Conservation (phyloP, 2,329 filamentous ascomycete genomes). For the Biscogniauxia mediterranea region DNA sequence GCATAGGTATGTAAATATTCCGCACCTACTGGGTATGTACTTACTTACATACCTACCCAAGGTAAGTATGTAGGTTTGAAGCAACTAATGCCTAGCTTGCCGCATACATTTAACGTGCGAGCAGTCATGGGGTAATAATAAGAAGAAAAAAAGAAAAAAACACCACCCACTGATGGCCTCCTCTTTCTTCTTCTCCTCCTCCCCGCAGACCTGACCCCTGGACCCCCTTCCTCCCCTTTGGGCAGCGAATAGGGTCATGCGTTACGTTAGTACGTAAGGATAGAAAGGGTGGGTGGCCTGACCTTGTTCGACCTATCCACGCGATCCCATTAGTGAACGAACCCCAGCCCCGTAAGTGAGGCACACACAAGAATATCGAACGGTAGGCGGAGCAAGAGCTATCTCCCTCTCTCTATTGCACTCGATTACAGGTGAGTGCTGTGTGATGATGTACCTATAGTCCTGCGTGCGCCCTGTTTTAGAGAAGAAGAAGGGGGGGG, state of each 20-base stretch:
- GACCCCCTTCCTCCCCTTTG: slow-evolving; percentile 2
- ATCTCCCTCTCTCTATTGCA: background rate
- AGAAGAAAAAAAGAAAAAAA: too few species aligned
- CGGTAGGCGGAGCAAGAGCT: too few species aligned
- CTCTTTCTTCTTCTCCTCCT: too few species aligned
- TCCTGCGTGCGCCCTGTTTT: background rate
- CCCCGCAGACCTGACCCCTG: background rate
- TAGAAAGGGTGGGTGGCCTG: background rate
- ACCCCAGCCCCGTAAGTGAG: background rate
- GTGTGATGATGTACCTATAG: too few species aligned
- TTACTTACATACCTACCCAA: too few species aligned
- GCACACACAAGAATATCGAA: background rate
- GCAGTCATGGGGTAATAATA: too few species aligned
- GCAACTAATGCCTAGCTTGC: too few species aligned
- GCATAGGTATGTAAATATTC: too few species aligned
- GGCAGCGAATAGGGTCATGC: background rate
- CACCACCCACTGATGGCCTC: too few species aligned
- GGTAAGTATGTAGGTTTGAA: too few species aligned
- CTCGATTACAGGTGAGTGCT: background rate
- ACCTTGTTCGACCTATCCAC: background rate
- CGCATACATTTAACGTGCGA: too few species aligned
- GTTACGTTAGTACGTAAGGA: background rate
- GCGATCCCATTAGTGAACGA: background rate
- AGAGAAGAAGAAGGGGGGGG: background rate
- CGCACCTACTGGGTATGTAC: too few species aligned